A percentile compares a stretch with the other conserved stretches of the same genome.
phyloP scores from a whole-genome alignment of 2,329 filamentous ascomycete genomes.

The Aspergillus costaricaensis region DNA sequence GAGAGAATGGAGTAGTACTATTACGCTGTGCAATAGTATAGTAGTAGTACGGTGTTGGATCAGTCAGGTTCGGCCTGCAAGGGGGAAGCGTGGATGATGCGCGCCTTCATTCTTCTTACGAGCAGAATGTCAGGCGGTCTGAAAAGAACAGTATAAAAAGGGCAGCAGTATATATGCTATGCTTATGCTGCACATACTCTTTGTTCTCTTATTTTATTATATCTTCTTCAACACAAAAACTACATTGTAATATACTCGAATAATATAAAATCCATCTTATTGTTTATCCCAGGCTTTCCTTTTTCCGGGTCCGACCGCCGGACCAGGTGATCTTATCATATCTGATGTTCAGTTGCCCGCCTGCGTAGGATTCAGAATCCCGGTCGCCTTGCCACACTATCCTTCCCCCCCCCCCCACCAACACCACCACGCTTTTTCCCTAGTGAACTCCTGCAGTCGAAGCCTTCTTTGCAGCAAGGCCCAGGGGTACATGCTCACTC shows the following conservation, averaged over 20 bases:
- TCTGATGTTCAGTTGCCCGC: conserved; percentile 23
- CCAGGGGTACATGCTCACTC: conserved; percentile 1
- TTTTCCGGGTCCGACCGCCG: conserved; percentile 15
- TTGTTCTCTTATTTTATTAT: neutral
- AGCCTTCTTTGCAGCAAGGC: conserved; percentile 11
- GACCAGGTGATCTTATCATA: conserved; percentile 29
- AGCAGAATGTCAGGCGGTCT: conserved; percentile 9
- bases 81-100: neutral
- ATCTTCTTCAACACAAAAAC: neutral
- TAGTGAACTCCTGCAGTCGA: conserved; percentile 11
- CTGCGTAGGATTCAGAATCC: conserved; percentile 11
- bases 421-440: conserved; percentile 10
- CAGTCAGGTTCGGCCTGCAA: conserved; percentile 5
- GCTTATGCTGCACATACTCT: neutral
- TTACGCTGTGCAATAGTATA: neutral
- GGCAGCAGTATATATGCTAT: neutral
- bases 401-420: conserved; percentile 10
- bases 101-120: conserved; percentile 8
- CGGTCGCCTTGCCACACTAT: conserved; percentile 15
- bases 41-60: neutral
- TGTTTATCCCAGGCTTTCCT: too few relatives aligned
- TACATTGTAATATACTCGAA: too few relatives aligned
- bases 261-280: too few relatives aligned
- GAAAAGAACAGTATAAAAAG: neutral
- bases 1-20: neutral